Percentiles rank a stretch among this genome's conserved stretches.
phyloP scores from a whole-genome alignment of 2,329 filamentous ascomycete genomes.

The Akanthomyces muscarius region DNA sequence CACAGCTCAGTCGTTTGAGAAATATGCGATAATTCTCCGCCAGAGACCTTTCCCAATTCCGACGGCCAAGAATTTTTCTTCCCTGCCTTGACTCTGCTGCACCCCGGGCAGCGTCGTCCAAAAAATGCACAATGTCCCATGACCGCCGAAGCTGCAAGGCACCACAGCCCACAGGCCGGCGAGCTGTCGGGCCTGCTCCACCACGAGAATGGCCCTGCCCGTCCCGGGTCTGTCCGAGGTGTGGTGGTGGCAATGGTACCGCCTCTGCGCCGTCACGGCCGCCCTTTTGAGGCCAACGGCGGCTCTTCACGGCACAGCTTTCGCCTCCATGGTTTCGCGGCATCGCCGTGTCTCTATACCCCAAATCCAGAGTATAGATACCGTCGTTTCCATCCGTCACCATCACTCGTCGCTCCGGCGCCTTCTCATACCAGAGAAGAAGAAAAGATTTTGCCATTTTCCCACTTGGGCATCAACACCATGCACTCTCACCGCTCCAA shows the following conservation, averaged over 20 bases:
- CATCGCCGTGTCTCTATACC: neutral
- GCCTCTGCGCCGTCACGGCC: neutral
- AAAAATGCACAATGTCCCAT: constrained; percentile 1
- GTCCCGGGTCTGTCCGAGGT: constrained; percentile 18
- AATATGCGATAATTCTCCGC: no score
- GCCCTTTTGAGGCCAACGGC: neutral
- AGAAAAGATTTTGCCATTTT: neutral
- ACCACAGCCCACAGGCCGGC: neutral
- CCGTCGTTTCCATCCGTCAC: neutral
- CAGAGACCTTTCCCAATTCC: neutral
- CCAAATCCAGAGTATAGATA: neutral
- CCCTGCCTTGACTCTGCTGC: neutral
- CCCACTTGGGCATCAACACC: constrained; percentile 9
- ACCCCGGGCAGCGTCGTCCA: neutral
- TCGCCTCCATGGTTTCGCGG: neutral
- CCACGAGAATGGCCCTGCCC: neutral
- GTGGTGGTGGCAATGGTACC: neutral
- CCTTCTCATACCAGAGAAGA: neutral
- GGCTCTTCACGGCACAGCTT: constrained; percentile 1
- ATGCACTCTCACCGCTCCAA: constrained; percentile 4
- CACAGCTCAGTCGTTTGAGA: neutral
- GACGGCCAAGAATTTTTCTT: neutral
- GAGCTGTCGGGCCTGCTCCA: constrained; percentile 4
- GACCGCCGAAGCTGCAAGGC: constrained; percentile 13
- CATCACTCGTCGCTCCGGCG: neutral